phyloP scores from a whole-genome alignment of 148 eudicot genomes.

The Rhododendron ferrugineum region DNA sequence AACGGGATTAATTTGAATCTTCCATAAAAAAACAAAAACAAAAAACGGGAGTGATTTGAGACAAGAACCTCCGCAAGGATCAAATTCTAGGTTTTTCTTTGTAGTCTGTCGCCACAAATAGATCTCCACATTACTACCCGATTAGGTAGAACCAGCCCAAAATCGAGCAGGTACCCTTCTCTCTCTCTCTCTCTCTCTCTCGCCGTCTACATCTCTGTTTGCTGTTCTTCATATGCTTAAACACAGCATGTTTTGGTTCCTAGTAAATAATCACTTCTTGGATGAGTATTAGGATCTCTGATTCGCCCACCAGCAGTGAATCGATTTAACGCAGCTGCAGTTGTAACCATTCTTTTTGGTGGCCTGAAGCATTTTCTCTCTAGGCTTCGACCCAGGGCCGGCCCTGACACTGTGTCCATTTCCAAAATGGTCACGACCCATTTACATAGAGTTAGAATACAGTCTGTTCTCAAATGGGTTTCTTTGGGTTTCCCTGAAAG shows the following conservation, averaged over 20 bases:
- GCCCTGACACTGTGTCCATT: background rate
- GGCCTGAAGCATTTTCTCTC: background rate
- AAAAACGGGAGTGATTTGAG: background rate
- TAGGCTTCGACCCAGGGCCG: background rate
- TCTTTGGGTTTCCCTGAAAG: conserved; percentile 19
- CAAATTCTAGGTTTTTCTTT: background rate
- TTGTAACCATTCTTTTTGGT: background rate
- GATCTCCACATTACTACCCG: background rate
- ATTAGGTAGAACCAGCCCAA: background rate
- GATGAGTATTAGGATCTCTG: background rate
- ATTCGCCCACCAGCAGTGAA: background rate
- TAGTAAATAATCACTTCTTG: background rate
- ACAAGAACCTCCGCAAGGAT: background rate
- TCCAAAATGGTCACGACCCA: conserved; percentile 27
- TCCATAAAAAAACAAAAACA: too few relatives aligned
- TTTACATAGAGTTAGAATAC: conserved; percentile 28
- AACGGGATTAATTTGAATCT: too few relatives aligned
- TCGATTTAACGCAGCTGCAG: background rate
- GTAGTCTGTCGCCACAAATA: background rate
- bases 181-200: background rate
- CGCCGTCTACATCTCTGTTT: background rate
- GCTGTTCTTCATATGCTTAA: background rate
- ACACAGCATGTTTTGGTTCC: background rate
- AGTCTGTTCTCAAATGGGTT: conserved; percentile 30
- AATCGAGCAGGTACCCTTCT: background rate